These are phyloP conservation scores for Candida golubevii DNA, from an alignment of 805 yeast species.

Conservation along the genomic window DNA sequence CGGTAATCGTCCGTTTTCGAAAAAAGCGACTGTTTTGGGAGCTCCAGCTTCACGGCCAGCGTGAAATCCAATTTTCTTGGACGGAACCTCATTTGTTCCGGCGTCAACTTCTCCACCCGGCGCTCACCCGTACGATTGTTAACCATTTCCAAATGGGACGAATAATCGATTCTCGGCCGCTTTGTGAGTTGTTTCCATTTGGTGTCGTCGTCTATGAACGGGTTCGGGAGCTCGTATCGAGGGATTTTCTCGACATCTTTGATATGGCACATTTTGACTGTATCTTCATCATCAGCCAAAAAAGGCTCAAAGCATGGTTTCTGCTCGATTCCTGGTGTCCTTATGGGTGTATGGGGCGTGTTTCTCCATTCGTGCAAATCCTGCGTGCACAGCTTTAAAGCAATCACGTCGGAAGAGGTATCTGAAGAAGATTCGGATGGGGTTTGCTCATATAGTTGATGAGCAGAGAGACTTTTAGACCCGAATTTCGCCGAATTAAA, in stretches of 20 bases:
- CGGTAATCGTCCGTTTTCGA: slow-evolving; percentile 8
- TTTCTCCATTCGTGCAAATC: slow-evolving; percentile 1
- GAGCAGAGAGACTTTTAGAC: background rate
- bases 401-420: background rate
- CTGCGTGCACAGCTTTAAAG: slow-evolving; percentile 1
- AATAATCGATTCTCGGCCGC: slow-evolving; percentile 7
- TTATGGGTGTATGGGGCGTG: slow-evolving; percentile 5
- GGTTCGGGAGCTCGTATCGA: slow-evolving; percentile 9
- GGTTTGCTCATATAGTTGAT: too few relatives aligned
- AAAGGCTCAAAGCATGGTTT: slow-evolving; percentile 10
- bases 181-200: too few relatives aligned
- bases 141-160: slow-evolving; percentile 14
- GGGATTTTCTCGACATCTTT: slow-evolving; percentile 11
- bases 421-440: too few relatives aligned
- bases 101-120: slow-evolving; percentile 7
- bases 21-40: background rate
- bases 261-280: slow-evolving; percentile 5
- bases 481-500: background rate
- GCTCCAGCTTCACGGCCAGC: slow-evolving; percentile 10
- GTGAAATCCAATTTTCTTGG: slow-evolving; percentile 17
- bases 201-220: slow-evolving; percentile 8
- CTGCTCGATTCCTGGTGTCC: slow-evolving; percentile 10
- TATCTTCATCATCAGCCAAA: slow-evolving; percentile 2
- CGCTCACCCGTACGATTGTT: slow-evolving; percentile 16
- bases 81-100: slow-evolving; percentile 11